Base-by-base conservation (phyloP, 495 filamentous ascomycete species). In the Hyaloscypha bicolor region DNA sequence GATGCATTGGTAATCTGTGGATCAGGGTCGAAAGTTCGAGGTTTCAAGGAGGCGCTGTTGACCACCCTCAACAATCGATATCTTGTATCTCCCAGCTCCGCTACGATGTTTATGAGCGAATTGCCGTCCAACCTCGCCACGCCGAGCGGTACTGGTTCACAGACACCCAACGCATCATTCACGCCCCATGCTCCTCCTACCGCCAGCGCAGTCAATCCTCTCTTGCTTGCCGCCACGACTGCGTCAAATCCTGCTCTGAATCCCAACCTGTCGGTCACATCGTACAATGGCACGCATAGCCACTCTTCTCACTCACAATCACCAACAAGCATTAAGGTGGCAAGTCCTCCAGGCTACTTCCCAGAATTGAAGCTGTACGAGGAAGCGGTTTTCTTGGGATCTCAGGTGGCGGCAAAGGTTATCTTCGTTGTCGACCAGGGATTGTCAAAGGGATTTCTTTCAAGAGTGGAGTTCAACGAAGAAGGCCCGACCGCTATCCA, bases 71-170 rank as follows among this genome's bases (percentile, higher is more conserved):
- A 86, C 35, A 85, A 88, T 66, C 94, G 93, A 70, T 96, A 95
- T 75, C 81, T 96, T 45, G 90, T 98, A 65, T 94, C 93, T 5
- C 95, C 95, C 0, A 94, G 91, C 52, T 88, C 88, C 2, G 93
- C 90, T 29, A 97, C 93, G 42, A 98, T 98, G 73, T 99, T 99
- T 83, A 96, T 93, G 42, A 96, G 92, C 55, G 95, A 99, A 78
- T 87, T 99, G 39, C 93, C 93, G 22, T 95, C 91, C 1, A 92
- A 93, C 77, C 85, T 96, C 74, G 91, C 90, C 55, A 98, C 95
- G 0, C 95, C 95, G 12, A 83, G 88, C 45, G 93, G 92, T 6
- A 99, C 95, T 0, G 95, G 95, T 21, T 89, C 94, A 22, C 94
- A 93, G 75, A 99, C 95, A 0, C 95, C 95, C 0, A 87, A 83